Evolutionary conservation across 148 eudicot species (phyloP).

Genomic region (Polygonum aviculare): DNA sequence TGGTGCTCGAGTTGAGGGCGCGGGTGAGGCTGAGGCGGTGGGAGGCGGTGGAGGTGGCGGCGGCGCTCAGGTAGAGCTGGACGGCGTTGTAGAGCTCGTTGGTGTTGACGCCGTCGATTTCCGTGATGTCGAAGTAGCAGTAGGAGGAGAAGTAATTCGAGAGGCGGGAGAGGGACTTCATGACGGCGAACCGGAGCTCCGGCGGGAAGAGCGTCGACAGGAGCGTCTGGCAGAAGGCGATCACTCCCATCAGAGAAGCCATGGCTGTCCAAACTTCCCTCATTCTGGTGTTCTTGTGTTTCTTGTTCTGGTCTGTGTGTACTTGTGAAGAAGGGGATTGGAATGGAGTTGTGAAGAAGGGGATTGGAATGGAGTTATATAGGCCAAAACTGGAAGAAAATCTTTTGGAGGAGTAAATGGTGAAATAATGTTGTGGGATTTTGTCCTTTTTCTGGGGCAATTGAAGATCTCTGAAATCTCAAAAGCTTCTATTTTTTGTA

Average conservation of each 20-base stretch:
- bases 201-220: constrained; percentile 72
- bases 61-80: constrained; percentile 65
- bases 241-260: constrained; percentile 82
- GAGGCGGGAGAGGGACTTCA: constrained; percentile 41
- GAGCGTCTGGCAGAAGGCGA: constrained; percentile 68
- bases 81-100: constrained; percentile 95
- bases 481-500: neutral
- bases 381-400: neutral
- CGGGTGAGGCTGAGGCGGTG: constrained; percentile 65
- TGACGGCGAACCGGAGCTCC: constrained; percentile 47
- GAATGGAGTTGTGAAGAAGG: neutral
- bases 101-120: constrained; percentile 93
- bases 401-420: neutral
- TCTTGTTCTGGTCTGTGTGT: neutral
- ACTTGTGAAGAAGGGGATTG: too few relatives aligned
- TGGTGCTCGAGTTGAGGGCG: constrained; percentile 55
- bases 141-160: constrained; percentile 52
- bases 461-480: neutral
- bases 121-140: constrained; percentile 88
- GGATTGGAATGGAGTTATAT: neutral
- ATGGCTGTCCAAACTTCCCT: constrained; percentile 75
- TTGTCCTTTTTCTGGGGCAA: neutral
- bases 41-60: constrained; percentile 38
- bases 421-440: neutral
- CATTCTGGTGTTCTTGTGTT: constrained; percentile 17